Evolutionary conservation across 78 protist genomes (phyloP).

Genomic region (Cavenderia fasciculata): DNA sequence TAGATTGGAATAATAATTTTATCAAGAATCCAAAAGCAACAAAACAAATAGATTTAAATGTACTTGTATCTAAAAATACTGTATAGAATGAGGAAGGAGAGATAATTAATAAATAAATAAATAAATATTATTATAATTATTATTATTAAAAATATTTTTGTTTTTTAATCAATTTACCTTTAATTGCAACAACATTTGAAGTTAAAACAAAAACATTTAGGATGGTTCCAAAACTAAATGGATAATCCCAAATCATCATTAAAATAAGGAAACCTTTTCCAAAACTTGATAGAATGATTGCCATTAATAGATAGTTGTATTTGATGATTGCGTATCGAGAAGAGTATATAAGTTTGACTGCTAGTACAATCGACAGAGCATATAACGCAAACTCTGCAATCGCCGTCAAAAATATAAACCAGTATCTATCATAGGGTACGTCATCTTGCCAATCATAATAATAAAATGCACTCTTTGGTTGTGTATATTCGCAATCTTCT

Average conservation of each 20-base stretch:
- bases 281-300: slow-evolving; percentile 69
- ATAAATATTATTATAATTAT: background rate
- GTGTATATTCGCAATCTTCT: slow-evolving; percentile 30
- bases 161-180: slow-evolving; percentile 24
- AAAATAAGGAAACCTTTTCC: slow-evolving; percentile 78
- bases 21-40: slow-evolving; percentile 43
- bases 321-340: slow-evolving; percentile 61
- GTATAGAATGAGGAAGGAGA: background rate
- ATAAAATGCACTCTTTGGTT: slow-evolving; percentile 47
- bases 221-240: slow-evolving; percentile 58
- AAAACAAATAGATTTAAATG: slow-evolving; percentile 47
- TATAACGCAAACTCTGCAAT: slow-evolving; percentile 63
- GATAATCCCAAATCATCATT: slow-evolving; percentile 82
- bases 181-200: slow-evolving; percentile 64
- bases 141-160: no score
- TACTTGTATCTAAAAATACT: slow-evolving; percentile 59
- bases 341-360: slow-evolving; percentile 25
- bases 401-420: slow-evolving; percentile 65
- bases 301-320: slow-evolving; percentile 57
- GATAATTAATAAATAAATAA: background rate
- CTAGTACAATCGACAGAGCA: slow-evolving; percentile 6
- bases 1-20: slow-evolving; percentile 28
- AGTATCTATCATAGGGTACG: slow-evolving; percentile 73
- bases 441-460: slow-evolving; percentile 78
- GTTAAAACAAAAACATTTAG: slow-evolving; percentile 64